Base-by-base conservation (phyloP, 2,329 filamentous ascomycete species). In the Nemania serpens region DNA sequence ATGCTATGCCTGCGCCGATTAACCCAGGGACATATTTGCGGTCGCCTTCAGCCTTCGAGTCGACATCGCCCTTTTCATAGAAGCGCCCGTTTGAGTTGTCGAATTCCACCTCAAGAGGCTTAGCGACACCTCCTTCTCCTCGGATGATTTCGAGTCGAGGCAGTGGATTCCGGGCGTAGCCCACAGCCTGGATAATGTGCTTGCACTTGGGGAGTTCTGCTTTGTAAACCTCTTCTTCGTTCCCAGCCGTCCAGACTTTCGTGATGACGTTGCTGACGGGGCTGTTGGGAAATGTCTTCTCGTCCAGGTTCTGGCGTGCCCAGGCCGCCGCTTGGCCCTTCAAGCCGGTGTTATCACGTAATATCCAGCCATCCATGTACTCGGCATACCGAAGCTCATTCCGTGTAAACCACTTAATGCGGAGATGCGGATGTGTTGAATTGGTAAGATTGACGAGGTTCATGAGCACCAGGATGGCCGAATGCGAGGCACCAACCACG, bases 261-360 rank as follows among this genome's bases (percentile, higher is more conserved):
- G 74, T 73, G 60, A 86, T 73, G 63, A 81, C 74, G 17, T 75
- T 74, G 49, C 77, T 77, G 2, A 82, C 81, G 15, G 77, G 73
- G 41, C 81, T 83, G 7, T 70, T 65, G 5, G 73, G 63, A 7
- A 87, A 75, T 0, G 70, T 73, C 2, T 78, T 78, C 39, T 82
- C 81, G 65, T 88, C 86, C 0, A 89, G 78, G 59, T 88, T 82
- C 22, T 81, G 74, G 43, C 79, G 79, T 1, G 86, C 86, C 77
- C 85, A 89, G 5, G 79, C 76, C 0, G 86, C 86, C 0, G 84
- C 85, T 39, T 80, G 76, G 18, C 86, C 86, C 71, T 89, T 88
- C 29, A 89, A 77, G 2, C 86, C 86, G 0, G 86, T 88, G 72
- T 88, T 89, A 69, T 89, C 86, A 55, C 83, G 80, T 25, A 86